phyloP scores from a whole-genome alignment of 768 basidiomycete genomes.

The Xanthoconium purpureum region DNA sequence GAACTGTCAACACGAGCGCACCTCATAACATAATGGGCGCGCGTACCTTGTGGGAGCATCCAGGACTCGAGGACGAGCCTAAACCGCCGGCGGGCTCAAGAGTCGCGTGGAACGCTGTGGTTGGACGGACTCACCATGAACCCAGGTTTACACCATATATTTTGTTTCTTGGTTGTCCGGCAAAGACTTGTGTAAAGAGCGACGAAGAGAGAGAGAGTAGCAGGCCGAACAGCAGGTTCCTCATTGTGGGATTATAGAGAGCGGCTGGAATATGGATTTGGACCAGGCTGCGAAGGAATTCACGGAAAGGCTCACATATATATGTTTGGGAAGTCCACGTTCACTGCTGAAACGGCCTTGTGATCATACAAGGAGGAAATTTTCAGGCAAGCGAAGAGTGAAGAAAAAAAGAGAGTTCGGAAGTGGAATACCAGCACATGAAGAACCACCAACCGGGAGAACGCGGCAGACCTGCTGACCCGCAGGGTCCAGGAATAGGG shows the following conservation, averaged over 20 bases:
- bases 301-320: neutral
- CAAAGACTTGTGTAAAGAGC: constrained; percentile 19
- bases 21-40: neutral
- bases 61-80: constrained; percentile 80
- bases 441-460: neutral
- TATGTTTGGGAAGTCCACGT: neutral
- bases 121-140: constrained; percentile 46
- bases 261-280: neutral
- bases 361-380: neutral
- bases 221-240: constrained; percentile 7
- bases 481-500: neutral
- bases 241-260: constrained; percentile 18
- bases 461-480: constrained; percentile 7
- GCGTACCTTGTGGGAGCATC: constrained; percentile 70
- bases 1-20: neutral
- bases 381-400: neutral
- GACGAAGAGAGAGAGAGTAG: constrained; percentile 14
- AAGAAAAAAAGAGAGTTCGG: neutral
- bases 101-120: neutral
- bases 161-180: constrained; percentile 35
- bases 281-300: neutral
- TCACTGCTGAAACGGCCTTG: neutral
- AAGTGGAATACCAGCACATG: neutral
- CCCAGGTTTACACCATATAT: constrained; percentile 74
- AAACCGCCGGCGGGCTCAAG: constrained; percentile 5